Evolutionary conservation across 2,329 filamentous ascomycete species (phyloP).

Genomic region (Pyricularia pennisetigena): DNA sequence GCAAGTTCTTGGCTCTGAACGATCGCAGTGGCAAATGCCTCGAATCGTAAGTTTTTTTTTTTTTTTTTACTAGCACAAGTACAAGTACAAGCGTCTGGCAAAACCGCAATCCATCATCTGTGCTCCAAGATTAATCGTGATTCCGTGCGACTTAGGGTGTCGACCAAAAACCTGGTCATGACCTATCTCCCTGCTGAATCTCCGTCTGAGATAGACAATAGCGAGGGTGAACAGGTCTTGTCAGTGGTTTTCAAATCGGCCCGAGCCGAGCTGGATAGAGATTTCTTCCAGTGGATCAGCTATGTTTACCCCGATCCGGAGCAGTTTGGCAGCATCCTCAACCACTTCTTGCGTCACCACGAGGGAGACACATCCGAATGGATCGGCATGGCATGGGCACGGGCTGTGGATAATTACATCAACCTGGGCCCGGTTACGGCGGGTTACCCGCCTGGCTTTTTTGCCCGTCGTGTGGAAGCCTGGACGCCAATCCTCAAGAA

Average conservation of each 20-base stretch:
- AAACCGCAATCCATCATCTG: neutral
- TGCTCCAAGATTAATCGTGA: neutral
- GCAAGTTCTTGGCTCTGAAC: neutral
- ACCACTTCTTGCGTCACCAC: neutral
- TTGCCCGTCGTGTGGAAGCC: neutral
- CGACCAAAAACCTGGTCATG: neutral
- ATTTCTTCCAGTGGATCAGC: neutral
- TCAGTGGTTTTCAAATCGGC: neutral
- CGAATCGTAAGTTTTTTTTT: neutral
- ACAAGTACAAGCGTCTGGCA: neutral
- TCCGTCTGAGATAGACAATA: neutral
- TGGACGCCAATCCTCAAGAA: neutral
- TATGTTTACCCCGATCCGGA: neutral
- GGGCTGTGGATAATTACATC: neutral
- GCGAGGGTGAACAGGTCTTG: neutral
- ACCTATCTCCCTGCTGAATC: neutral
- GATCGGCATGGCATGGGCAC: neutral
- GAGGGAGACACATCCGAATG: neutral
- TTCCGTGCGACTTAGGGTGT: neutral
- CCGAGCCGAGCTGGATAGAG: neutral
- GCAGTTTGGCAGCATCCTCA: neutral
- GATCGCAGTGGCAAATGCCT: neutral
- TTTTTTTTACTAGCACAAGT: no score
- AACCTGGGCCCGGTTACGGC: neutral
- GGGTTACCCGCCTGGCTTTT: neutral